Evolutionary conservation across 495 filamentous ascomycete genomes (phyloP), one percentile per base, ranked within the genome.

Genomic region (Neurospora cerealis): DNA sequence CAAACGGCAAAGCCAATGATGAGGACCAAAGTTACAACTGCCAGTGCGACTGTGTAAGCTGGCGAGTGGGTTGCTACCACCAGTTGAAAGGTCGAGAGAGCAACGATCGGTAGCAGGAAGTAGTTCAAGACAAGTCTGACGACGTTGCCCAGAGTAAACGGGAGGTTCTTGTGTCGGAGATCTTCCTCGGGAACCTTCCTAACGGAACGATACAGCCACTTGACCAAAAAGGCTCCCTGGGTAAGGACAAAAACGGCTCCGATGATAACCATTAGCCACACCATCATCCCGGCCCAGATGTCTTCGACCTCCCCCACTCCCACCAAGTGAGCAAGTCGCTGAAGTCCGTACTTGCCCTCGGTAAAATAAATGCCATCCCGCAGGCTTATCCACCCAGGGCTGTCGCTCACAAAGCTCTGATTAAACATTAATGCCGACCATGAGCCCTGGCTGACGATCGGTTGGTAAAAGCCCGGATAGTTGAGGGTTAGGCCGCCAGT

Each of bases 381-480:
- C n/a, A 95, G 75, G 69, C 87, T 92, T 70, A 86, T 82, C 54
- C 85, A 87, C 28, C 91, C 91, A 34, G 86, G 80, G 19, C 87
- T 88, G 32, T 90, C 83, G 72, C 88, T 92, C 73, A 95, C 89
- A 73, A 97, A 93, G 79, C 93, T 97, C 70, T 94, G 86, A 80
- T 97, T 97, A 85, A 98, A 97, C 87, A 99, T 93, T 71, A 99
- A 86, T 2, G 87, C 78, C 8, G 95, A 93, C 96, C 96, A 99
- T 46, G 92, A 90, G 10, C 87, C 91, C 78, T 93, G 92, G 75
- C 93, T 96, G 69, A 96, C 88, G 17, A 92, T 92, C 17, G 96
- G 96, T 78, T 98, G 96, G 79, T 93, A 98, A 78, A 92, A 99
- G 0, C 96, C 96, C 0, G 96, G 96, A 79, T 98, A 99, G 73